Conservation (phyloP, 441 rosid genomes). For the Bruguiera hainesii region DNA sequence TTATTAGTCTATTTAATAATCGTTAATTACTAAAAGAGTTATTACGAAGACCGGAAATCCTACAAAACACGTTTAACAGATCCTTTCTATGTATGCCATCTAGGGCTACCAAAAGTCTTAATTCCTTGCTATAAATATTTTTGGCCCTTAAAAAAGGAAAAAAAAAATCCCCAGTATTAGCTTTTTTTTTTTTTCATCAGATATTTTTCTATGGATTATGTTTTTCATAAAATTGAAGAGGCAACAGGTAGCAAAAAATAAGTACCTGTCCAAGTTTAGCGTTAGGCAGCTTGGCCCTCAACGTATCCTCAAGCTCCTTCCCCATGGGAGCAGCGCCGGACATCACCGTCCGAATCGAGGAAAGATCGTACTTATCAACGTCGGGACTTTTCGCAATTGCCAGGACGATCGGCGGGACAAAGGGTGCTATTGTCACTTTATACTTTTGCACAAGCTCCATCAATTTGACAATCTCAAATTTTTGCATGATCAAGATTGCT, state of each 20-base stretch:
- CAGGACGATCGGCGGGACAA: slow-evolving; percentile 58
- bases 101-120: too few species aligned
- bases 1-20: too few species aligned
- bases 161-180: too few species aligned
- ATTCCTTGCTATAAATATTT: too few species aligned
- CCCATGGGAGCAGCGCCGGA: slow-evolving; percentile 73
- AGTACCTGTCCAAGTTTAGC: slow-evolving; percentile 66
- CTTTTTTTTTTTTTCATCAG: too few species aligned
- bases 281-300: slow-evolving; percentile 48
- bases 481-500: slow-evolving; percentile 56
- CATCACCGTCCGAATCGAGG: slow-evolving; percentile 47
- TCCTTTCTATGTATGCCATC: too few species aligned
- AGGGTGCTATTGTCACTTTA: slow-evolving; percentile 52
- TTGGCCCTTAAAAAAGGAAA: too few species aligned
- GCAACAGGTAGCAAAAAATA: background rate
- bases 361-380: slow-evolving; percentile 42
- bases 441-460: slow-evolving; percentile 45
- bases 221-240: background rate
- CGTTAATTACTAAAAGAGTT: too few species aligned
- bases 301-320: slow-evolving; percentile 57
- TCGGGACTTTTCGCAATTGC: slow-evolving; percentile 39
- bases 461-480: slow-evolving; percentile 42
- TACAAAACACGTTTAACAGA: too few species aligned
- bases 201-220: too few species aligned
- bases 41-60: too few species aligned